These are phyloP conservation scores for Monilinia vaccinii-corymbosi DNA, from an alignment of 2,329 filamentous ascomycete genomes.

Conservation along the genomic window DNA sequence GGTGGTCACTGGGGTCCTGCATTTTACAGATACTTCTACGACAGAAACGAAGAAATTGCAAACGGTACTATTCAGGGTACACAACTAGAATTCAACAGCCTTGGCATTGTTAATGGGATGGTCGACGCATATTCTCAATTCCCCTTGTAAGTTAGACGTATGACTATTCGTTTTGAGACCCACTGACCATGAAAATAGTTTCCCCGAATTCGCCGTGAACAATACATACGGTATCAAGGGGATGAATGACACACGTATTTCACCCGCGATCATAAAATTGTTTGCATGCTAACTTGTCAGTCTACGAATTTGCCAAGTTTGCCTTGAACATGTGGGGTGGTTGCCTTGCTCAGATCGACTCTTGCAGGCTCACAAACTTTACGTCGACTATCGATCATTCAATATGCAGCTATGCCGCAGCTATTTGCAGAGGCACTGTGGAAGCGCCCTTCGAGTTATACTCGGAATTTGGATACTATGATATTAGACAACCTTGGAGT, in stretches of 20 bases:
- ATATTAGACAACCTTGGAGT: conserved; percentile 40
- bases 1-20: conserved; percentile 32
- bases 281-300: conserved; percentile 13
- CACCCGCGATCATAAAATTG: not conserved
- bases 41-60: conserved; percentile 49
- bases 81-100: conserved; percentile 47
- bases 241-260: conserved; percentile 20
- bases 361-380: conserved; percentile 39
- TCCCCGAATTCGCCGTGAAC: conserved; percentile 36
- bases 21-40: conserved; percentile 47
- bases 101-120: conserved; percentile 62
- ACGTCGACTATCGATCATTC: conserved; percentile 29
- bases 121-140: conserved; percentile 53
- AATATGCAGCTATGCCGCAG: conserved; percentile 41
- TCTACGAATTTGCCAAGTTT: conserved; percentile 48
- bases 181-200: conserved; percentile 13
- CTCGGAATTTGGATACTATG: conserved; percentile 38
- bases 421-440: conserved; percentile 49
- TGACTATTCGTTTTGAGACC: not conserved
- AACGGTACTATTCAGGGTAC: conserved; percentile 42
- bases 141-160: conserved; percentile 13
- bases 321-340: conserved; percentile 34
- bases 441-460: conserved; percentile 32
- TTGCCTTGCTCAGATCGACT: conserved; percentile 35
- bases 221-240: conserved; percentile 34